A percentile compares a stretch with the other conserved stretches of the same genome.
Conservation (phyloP, 805 yeast species). For the Kuraishia piskuri region DNA sequence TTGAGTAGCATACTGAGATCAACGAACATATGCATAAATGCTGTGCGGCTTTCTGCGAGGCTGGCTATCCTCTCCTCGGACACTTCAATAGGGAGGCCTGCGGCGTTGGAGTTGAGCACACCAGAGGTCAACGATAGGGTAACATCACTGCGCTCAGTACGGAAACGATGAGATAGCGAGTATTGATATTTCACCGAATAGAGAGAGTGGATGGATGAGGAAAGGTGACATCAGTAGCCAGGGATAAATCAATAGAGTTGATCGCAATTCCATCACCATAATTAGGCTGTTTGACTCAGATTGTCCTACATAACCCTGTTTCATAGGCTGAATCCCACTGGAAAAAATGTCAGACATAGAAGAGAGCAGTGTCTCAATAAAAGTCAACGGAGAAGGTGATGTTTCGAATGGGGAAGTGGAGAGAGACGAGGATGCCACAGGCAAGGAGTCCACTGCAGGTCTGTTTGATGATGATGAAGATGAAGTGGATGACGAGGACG, state of each 20-base stretch:
- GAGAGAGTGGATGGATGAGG: not conserved
- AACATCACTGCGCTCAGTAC: not conserved
- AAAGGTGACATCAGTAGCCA: no score
- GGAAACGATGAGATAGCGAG: not conserved
- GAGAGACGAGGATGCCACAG: not conserved
- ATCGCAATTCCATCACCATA: no score
- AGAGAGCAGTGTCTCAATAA: not conserved
- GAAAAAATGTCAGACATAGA: not conserved
- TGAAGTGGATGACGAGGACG: slow-evolving; percentile 24
- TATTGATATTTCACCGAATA: not conserved
- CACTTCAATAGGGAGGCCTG: no score
- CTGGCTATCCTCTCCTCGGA: not conserved
- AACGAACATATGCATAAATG: not conserved
- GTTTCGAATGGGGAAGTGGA: not conserved
- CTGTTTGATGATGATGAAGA: slow-evolving; percentile 8
- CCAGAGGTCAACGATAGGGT: no score
- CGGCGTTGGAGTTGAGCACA: no score
- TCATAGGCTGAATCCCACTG: no score
- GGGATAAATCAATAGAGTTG: no score
- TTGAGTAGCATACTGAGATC: not conserved
- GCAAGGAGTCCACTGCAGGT: not conserved
- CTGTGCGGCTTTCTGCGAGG: not conserved
- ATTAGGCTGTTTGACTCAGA: no score
- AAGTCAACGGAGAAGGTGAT: not conserved
- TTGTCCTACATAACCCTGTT: no score